Evolutionary conservation across 2,329 filamentous ascomycete genomes (phyloP), one percentile per base, ranked within the genome.

Genomic region (Talaromyces sp.): DNA sequence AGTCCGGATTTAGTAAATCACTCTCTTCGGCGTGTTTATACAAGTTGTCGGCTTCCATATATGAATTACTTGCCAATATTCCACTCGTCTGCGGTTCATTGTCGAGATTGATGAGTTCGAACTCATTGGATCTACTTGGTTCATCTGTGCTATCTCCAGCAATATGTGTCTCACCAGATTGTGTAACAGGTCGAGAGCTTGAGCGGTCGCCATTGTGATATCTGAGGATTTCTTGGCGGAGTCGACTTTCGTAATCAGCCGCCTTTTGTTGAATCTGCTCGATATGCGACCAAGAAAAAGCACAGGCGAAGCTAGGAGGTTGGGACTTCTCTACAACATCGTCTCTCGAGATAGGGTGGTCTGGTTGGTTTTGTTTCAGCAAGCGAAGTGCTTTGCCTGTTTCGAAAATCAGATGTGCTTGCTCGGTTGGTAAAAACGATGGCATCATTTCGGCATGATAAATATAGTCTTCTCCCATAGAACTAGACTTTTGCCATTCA

Each of bases 371-470:
- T 25, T 80, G 78, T 66, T 86, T 84, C 55, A 96, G 80, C 59
- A 95, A 86, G 8, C 89, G 85, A 55, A 96, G 75, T 70, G 89
- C 93, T 67, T 84, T 85, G 4, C 91, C 92, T 3, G 88, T 89
- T 71, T 96, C 91, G 65, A 93, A 93, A n/a, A 95, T 85, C 5
- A 82, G 78, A 57, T 84, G 82, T 3, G 86, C 87, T 65, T 93
- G 84, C 61, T 95, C 90, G 5, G 79, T 72, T 0, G 87, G 83
- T 52, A 96, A 81, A 66, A 95, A 95, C 1, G 81, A 79, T 0
- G 91, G 91, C 76, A 95, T 86, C 64, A 84, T 84, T 30, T 83
- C 78, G 25, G 66, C 63, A 25, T 65, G 64, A 54, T 73, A 77
- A 19, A 81, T 79, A 63, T 89, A 85, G 33, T 93, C 81, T 22